Evolutionary conservation across 805 yeast species (phyloP).

Genomic region (Teunomyces funiuensis): DNA sequence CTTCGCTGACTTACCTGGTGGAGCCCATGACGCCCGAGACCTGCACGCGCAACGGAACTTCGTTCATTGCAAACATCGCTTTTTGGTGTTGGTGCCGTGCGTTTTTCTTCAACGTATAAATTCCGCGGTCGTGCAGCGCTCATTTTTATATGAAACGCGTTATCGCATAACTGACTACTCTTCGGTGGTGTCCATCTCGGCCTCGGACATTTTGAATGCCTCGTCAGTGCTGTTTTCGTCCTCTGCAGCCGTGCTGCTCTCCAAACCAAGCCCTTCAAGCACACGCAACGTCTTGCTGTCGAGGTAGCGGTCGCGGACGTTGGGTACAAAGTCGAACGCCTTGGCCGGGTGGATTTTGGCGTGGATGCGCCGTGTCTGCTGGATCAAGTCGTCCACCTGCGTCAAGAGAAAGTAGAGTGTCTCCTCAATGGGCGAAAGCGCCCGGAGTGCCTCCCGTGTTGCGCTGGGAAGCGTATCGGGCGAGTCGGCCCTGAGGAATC

Average conservation of each 20-base stretch:
- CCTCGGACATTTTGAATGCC: neutral
- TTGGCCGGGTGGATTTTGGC: slow-evolving; percentile 25
- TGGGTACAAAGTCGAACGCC: slow-evolving; percentile 26
- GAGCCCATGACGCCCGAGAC: slow-evolving; percentile 69
- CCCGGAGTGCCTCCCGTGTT: slow-evolving; percentile 26
- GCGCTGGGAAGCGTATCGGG: slow-evolving; percentile 19
- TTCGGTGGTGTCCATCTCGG: neutral
- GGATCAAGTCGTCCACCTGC: slow-evolving; percentile 41
- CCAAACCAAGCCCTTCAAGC: slow-evolving; percentile 18
- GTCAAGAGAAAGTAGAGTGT: slow-evolving; percentile 44
- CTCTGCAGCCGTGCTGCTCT: neutral
- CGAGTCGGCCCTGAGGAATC: slow-evolving; percentile 23
- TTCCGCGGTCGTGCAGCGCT: slow-evolving; percentile 1
- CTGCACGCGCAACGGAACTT: slow-evolving; percentile 32
- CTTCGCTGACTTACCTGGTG: slow-evolving; percentile 42
- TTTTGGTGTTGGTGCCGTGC: neutral
- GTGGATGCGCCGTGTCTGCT: slow-evolving; percentile 26
- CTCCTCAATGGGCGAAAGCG: slow-evolving; percentile 48
- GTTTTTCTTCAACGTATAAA: neutral
- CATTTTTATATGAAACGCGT: neutral
- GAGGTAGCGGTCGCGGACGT: slow-evolving; percentile 40
- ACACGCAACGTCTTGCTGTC: slow-evolving; percentile 38
- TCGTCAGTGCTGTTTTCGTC: neutral
- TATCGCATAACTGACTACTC: neutral
- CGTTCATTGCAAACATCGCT: neutral